Evolutionary conservation across 2,329 filamentous ascomycete species (phyloP).

Genomic region (Orbilia brochopaga): DNA sequence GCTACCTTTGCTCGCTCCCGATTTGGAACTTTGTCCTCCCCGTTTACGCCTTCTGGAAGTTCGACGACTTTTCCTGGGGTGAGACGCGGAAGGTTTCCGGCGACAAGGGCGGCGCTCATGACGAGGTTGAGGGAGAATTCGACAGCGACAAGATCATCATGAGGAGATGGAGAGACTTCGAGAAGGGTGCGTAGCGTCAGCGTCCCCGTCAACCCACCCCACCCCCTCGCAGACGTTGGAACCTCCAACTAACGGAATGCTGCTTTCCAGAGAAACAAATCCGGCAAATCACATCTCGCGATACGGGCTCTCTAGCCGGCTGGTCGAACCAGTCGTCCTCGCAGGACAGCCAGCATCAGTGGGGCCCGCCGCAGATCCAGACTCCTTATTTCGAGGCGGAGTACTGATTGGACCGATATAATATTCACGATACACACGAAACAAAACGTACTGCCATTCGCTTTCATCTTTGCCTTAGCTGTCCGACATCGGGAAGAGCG

Average conservation of each 20-base stretch:
- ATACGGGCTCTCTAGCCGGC: slow-evolving; percentile 46
- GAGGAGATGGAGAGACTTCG: slow-evolving; percentile 98
- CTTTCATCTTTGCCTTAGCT: slow-evolving; percentile 45
- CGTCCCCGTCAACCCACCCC: slow-evolving; percentile 4
- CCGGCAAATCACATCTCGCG: slow-evolving; percentile 28
- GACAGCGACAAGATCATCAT: slow-evolving; percentile 99
- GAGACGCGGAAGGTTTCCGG: slow-evolving; percentile 95
- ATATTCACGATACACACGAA: slow-evolving; percentile 49
- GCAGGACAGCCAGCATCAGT: slow-evolving; percentile 47
- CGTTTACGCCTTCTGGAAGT: slow-evolving; percentile 97
- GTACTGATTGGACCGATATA: slow-evolving; percentile 39
- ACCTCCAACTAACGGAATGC: neutral
- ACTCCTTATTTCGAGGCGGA: slow-evolving; percentile 50
- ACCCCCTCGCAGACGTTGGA: slow-evolving; percentile 1
- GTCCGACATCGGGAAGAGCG: slow-evolving; percentile 33
- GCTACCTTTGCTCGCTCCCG: slow-evolving; percentile 90
- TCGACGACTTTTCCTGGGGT: slow-evolving; percentile 99
- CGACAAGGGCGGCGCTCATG: slow-evolving; percentile 58
- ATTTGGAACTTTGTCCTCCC: slow-evolving; percentile 98
- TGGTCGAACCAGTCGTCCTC: slow-evolving; percentile 50
- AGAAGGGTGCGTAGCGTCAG: slow-evolving; percentile 65
- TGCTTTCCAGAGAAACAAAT: slow-evolving; percentile 42
- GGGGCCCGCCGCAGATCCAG: slow-evolving; percentile 48
- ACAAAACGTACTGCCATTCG: slow-evolving; percentile 41
- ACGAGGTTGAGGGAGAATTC: slow-evolving; percentile 89